Evolutionary conservation across 192 early-diverging fungal species (phyloP).

Genomic region (Entomortierella lignicola): DNA sequence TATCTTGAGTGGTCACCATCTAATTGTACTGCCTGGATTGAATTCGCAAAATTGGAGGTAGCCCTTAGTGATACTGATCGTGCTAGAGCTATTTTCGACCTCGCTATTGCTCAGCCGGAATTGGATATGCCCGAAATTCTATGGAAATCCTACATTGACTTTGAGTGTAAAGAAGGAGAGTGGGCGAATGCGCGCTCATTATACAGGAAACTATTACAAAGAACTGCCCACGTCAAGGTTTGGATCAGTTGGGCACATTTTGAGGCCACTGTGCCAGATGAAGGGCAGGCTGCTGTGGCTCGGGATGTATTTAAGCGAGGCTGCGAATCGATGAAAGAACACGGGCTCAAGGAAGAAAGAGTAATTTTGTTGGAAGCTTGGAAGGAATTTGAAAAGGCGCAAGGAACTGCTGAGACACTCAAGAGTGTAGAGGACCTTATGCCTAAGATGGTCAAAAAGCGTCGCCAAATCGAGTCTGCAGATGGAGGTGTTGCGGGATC

Average conservation of each 20-base stretch:
- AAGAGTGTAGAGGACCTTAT: slow-evolving; percentile 77
- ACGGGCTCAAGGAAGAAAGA: slow-evolving; percentile 86
- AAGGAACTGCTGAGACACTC: slow-evolving; percentile 65
- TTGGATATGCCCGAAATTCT: slow-evolving; percentile 99
- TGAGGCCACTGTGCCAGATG: slow-evolving; percentile 75
- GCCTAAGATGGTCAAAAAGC: slow-evolving; percentile 93
- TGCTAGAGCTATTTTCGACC: slow-evolving; percentile 87
- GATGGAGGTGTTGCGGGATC: slow-evolving; percentile 55
- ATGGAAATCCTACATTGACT: slow-evolving; percentile 99
- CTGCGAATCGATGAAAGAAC: slow-evolving; percentile 74
- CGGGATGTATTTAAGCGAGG: slow-evolving; percentile 83
- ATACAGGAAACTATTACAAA: slow-evolving; percentile 86
- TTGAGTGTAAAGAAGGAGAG: slow-evolving; percentile 88
- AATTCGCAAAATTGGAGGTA: slow-evolving; percentile 92
- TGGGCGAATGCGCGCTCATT: slow-evolving; percentile 79
- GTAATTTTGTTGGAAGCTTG: slow-evolving; percentile 92
- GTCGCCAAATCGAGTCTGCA: slow-evolving; percentile 73
- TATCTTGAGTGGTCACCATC: slow-evolving; percentile 89
- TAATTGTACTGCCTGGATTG: slow-evolving; percentile 96
- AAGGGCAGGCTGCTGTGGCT: slow-evolving; percentile 66
- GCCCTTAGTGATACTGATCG: slow-evolving; percentile 89
- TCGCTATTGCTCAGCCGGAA: slow-evolving; percentile 88
- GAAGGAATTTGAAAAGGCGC: slow-evolving; percentile 83
- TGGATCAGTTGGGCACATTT: slow-evolving; percentile 96
- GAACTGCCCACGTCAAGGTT: slow-evolving; percentile 96